Evolutionary conservation across 192 early-diverging fungal genomes (phyloP), one percentile per base, ranked within the genome.

Genomic region (Cladochytrium replicatum): DNA sequence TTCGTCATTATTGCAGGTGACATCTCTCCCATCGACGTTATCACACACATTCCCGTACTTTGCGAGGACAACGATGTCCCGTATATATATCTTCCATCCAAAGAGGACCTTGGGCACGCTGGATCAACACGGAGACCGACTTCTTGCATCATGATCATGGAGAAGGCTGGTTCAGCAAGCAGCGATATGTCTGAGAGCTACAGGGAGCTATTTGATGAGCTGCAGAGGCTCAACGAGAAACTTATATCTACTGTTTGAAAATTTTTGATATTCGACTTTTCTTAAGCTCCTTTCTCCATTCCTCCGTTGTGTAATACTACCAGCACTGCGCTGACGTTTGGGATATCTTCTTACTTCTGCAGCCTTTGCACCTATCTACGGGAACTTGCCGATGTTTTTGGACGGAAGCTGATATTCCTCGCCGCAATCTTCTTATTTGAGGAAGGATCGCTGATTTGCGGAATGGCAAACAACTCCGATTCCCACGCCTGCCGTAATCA

Each of bases 21-120:
- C 67, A 88, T 95, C 56, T 90, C 88, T 22, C 96, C 96, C 24
- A 78, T 97, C 39, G 96, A 99, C 63, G 90, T 97, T 48, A 87
- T 99, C 48, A 86, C 96, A 32, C 96, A 99, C 62, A 72, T 99
- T 30, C 96, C 96, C 29, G 85, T 99, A 29, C 68, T 99, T 29
- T 99, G 96, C 75, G 96, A 99, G 66, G 96, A 99, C 52, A 69
- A 81, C 61, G 70, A 85, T 56, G 87, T 99, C 25, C 91, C 93
- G 24, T 99, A 97, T 54, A 70, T 93, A 44, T 99, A 91, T 68
- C 80, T 97, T n/a, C 84, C 91, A 4, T 89, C 90, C 22, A 92
- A 90, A 75, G 86, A 88, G 67, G 89, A 97, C 52, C 84, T 99
- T 6, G 96, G 96, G 48, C 80, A 80, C 26, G 85, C 91, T 25